Base-by-base conservation (phyloP, 768 basidiomycete genomes). In the Phylloporus sp. region DNA sequence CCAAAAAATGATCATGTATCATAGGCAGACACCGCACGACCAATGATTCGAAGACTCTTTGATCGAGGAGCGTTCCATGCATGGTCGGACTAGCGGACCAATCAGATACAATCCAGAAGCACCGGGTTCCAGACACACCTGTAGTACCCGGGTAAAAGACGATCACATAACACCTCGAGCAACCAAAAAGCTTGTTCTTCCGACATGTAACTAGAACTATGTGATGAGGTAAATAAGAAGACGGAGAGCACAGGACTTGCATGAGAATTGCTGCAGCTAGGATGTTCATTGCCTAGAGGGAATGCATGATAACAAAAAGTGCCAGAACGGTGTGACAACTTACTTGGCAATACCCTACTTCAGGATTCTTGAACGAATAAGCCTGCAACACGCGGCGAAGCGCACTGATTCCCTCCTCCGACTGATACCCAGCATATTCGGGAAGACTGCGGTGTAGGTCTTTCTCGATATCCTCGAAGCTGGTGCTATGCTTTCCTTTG, bases 171-270 rank as follows among this genome's bases (percentile, higher is more conserved):
- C 2, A 97, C 90, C 60, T 94, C 90, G 6, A 99, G 75, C 6
- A 97, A 73, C 94, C 94, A 98, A 65, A 99, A 99, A 10, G 94
- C 85, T 65, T 98, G 95, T 57, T 98, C 96, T 67, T 99, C 96
- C 3, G 92, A 95, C 91, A 96, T 92, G 65, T 97, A 99, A 52
- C 94, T 98, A 56, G 18, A 38, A 36, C 37, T 29, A 23, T 3
- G 15, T 6, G 11, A 42, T 60, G 34, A 65, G 54, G 8, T 39
- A 32, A 24, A 18, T 2, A 24, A 11, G 20, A 40, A 23, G 40
- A 33, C 35, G 21, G 31, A 46, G 27, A 20, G 3, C 9, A 36
- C 37, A 8, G 42, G 14, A 63, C 80, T 53, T 58, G 91, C 90
- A 94, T 92, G 42, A 95, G 73, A 58, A 95, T 85, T n/a, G 91